Conservation (phyloP, 169 alveolate species). For the Cryptosporidium ubiquitum region DNA sequence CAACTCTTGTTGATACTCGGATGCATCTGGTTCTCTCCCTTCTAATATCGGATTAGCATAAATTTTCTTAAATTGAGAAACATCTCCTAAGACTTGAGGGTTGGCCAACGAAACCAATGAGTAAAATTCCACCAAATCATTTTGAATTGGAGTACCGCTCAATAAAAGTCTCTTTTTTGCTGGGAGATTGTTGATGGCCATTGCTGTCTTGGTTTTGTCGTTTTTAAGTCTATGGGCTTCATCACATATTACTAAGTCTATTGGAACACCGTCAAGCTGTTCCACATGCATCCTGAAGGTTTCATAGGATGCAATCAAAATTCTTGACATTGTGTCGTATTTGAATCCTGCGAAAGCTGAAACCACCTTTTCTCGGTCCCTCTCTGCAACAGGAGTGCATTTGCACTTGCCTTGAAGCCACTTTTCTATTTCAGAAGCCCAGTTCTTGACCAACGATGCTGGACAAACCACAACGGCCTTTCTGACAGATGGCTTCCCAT, state of each 20-base stretch:
- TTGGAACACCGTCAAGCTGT: slow-evolving; percentile 88
- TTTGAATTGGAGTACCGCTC: slow-evolving; percentile 91
- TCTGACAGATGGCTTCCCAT: slow-evolving; percentile 88
- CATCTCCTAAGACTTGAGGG: slow-evolving; percentile 89
- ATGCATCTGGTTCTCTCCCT: slow-evolving; percentile 92
- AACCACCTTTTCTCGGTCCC: slow-evolving; percentile 87
- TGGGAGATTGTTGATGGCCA: slow-evolving; percentile 86
- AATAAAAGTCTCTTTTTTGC: slow-evolving; percentile 90
- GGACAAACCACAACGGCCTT: slow-evolving; percentile 92
- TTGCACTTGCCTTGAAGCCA: slow-evolving; percentile 91
- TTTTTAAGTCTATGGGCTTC: slow-evolving; percentile 96
- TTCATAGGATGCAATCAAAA: slow-evolving; percentile 92
- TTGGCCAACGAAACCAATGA: slow-evolving; percentile 89
- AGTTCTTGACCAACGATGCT: slow-evolving; percentile 91
- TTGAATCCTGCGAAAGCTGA: slow-evolving; percentile 89
- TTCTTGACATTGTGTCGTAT: slow-evolving; percentile 83
- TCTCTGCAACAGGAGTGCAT: slow-evolving; percentile 89
- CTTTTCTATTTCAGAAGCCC: slow-evolving; percentile 93
- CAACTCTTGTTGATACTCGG: slow-evolving; percentile 86
- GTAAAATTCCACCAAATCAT: slow-evolving; percentile 90
- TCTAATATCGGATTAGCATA: slow-evolving; percentile 88
- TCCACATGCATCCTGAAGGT: slow-evolving; percentile 89
- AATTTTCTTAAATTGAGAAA: slow-evolving; percentile 79
- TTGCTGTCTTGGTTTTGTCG: slow-evolving; percentile 90
- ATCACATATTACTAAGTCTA: slow-evolving; percentile 93